Percentiles rank a stretch among this genome's conserved stretches.
Conservation (phyloP, 176 grass and related monocot genomes). For the Oryza coarctata region DNA sequence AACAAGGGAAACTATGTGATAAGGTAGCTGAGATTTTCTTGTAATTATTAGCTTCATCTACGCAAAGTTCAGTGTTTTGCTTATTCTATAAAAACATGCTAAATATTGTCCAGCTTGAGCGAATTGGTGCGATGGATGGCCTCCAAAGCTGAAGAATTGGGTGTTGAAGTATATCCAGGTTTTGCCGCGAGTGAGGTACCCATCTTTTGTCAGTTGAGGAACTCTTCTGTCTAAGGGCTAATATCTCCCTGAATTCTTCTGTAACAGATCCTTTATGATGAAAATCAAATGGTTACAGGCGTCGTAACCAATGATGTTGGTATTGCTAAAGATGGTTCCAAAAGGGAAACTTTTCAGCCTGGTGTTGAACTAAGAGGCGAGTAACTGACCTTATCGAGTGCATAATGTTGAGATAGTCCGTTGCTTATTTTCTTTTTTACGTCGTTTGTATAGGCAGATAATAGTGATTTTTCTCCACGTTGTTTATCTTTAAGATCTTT, state of each 20-base stretch:
- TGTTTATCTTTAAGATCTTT: not conserved
- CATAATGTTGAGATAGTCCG: not conserved
- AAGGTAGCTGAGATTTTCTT: slow-evolving; percentile 42
- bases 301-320: slow-evolving; percentile 94
- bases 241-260: slow-evolving; percentile 42
- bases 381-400: not conserved
- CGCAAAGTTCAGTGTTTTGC: not conserved
- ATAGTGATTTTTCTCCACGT: slow-evolving; percentile 2
- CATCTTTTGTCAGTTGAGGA: slow-evolving; percentile 26
- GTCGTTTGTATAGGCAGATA: not conserved
- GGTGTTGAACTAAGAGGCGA: slow-evolving; percentile 92
- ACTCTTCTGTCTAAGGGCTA: slow-evolving; percentile 33
- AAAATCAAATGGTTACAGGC: slow-evolving; percentile 75
- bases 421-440: not conserved
- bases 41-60: not conserved
- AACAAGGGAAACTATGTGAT: slow-evolving; percentile 96
- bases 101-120: slow-evolving; percentile 60
- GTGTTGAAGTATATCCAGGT: slow-evolving; percentile 98
- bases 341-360: slow-evolving; percentile 84
- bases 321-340: slow-evolving; percentile 96
- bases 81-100: not conserved
- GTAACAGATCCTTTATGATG: slow-evolving; percentile 91
- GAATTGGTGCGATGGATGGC: slow-evolving; percentile 91
- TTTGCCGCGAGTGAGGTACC: slow-evolving; percentile 98
- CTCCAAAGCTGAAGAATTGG: slow-evolving; percentile 83